A percentile compares a stretch with the other conserved stretches of the same genome.
Conservation (phyloP, 345 rosid genomes). For the Linum usitatissimum region DNA sequence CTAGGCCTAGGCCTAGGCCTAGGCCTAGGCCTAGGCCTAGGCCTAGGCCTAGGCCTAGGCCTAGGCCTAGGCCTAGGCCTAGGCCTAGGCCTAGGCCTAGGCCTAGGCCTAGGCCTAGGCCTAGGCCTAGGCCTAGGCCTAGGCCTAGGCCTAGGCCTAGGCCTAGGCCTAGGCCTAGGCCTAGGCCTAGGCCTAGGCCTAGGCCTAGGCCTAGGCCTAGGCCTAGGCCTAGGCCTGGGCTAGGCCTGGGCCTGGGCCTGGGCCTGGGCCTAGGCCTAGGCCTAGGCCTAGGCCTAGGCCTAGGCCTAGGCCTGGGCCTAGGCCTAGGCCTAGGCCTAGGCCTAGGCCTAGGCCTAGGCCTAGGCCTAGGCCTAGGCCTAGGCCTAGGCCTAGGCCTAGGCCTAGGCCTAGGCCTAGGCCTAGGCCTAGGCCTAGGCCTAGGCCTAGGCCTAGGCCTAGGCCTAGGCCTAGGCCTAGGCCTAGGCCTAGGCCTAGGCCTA, state of each 20-base stretch:
- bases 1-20: constrained; percentile 8
- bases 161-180: constrained; percentile 10
- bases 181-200: constrained; percentile 10
- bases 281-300: constrained; percentile 10
- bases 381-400: too few relatives aligned
- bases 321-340: too few relatives aligned
- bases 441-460: too few relatives aligned
- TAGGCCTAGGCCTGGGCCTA: too few relatives aligned
- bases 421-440: too few relatives aligned
- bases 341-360: too few relatives aligned
- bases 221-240: constrained; percentile 8
- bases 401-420: too few relatives aligned
- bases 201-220: constrained; percentile 9
- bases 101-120: constrained; percentile 10
- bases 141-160: constrained; percentile 2
- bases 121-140: constrained; percentile 6
- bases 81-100: constrained; percentile 5
- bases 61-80: constrained; percentile 10
- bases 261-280: constrained; percentile 11
- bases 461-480: too few relatives aligned
- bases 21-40: constrained; percentile 9
- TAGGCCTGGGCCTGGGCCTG: constrained; percentile 7
- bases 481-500: too few relatives aligned
- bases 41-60: constrained; percentile 9
- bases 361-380: too few relatives aligned